Conservation (phyloP, 2,329 filamentous ascomycete genomes). For the Cytospora mali region DNA sequence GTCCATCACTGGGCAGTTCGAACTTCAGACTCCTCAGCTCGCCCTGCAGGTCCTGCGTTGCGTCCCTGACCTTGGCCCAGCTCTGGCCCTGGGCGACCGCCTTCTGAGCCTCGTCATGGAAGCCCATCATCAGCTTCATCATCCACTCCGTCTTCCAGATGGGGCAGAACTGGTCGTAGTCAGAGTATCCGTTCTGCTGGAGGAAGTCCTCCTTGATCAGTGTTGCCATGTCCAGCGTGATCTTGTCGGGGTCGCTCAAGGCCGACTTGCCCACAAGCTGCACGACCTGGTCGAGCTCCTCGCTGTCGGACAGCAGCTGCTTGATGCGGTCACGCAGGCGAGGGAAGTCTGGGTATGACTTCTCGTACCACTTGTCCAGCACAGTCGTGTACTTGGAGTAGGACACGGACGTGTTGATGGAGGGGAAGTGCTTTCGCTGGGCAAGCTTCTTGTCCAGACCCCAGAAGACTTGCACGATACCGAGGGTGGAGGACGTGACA, state of each 20-base stretch:
- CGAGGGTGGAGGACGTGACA: slow-evolving; percentile 88
- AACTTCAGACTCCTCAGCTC: slow-evolving; percentile 94
- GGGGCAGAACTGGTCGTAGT: slow-evolving; percentile 99
- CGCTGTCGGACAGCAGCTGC: slow-evolving; percentile 90
- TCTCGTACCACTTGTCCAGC: slow-evolving; percentile 92
- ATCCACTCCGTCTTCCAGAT: slow-evolving; percentile 99
- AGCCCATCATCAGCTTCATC: slow-evolving; percentile 99
- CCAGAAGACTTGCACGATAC: slow-evolving; percentile 99
- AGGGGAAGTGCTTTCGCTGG: slow-evolving; percentile 98
- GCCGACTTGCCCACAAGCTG: slow-evolving; percentile 98
- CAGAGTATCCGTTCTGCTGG: slow-evolving; percentile 98
- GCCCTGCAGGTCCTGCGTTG: slow-evolving; percentile 82
- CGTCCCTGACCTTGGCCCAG: slow-evolving; percentile 92
- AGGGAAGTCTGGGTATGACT: slow-evolving; percentile 92
- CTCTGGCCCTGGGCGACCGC: slow-evolving; percentile 85
- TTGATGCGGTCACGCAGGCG: slow-evolving; percentile 89
- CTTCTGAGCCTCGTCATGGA: slow-evolving; percentile 97
- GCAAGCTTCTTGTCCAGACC: slow-evolving; percentile 99
- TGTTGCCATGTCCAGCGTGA: slow-evolving; percentile 88
- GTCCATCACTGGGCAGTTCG: slow-evolving; percentile 83
- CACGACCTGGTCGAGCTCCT: slow-evolving; percentile 97
- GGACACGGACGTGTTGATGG: slow-evolving; percentile 90
- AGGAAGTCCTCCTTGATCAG: slow-evolving; percentile 98
- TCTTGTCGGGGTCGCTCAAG: slow-evolving; percentile 95
- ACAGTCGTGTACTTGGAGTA: slow-evolving; percentile 95